Evolutionary conservation across 768 basidiomycete species (phyloP).

Genomic region (Peribolospora baueri): DNA sequence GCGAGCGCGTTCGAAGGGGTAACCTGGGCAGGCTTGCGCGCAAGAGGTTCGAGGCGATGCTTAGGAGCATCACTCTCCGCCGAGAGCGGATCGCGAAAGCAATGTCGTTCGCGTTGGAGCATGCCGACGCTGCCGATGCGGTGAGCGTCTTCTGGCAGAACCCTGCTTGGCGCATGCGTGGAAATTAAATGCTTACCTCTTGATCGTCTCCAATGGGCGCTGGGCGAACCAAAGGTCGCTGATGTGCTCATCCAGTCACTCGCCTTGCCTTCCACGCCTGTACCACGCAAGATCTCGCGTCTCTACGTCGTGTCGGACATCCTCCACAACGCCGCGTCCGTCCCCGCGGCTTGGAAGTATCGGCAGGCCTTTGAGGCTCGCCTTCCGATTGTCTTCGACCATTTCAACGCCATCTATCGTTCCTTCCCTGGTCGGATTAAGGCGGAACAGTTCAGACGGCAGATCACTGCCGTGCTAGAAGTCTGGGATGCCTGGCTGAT

Average conservation of each 20-base stretch:
- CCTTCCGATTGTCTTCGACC: conserved; percentile 84
- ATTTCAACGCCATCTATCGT: conserved; percentile 76
- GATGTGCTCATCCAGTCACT: conserved; percentile 77
- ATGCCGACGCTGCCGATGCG: conserved; percentile 85
- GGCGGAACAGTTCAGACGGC: conserved; percentile 83
- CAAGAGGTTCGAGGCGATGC: conserved; percentile 67
- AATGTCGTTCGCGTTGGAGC: conserved; percentile 92
- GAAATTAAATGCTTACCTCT: background rate
- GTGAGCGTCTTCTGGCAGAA: conserved; percentile 23
- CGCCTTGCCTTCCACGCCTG: conserved; percentile 69
- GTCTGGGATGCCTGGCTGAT: conserved; percentile 99
- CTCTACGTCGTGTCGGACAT: conserved; percentile 93
- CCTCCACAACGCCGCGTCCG: conserved; percentile 75
- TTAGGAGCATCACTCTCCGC: conserved; percentile 60
- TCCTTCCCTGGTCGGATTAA: conserved; percentile 91
- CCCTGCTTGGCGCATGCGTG: background rate
- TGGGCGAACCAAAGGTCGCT: conserved; percentile 34
- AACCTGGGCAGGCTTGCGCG: conserved; percentile 54
- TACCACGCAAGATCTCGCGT: conserved; percentile 90
- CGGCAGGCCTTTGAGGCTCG: conserved; percentile 78
- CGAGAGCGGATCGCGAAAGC: conserved; percentile 76
- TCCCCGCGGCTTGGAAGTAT: conserved; percentile 94
- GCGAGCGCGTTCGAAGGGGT: conserved; percentile 51
- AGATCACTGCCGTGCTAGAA: conserved; percentile 67
- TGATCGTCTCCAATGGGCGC: no score